Base-by-base conservation (phyloP, 352 stramenopile genomes). In the Phytophthora cryptogea region DNA sequence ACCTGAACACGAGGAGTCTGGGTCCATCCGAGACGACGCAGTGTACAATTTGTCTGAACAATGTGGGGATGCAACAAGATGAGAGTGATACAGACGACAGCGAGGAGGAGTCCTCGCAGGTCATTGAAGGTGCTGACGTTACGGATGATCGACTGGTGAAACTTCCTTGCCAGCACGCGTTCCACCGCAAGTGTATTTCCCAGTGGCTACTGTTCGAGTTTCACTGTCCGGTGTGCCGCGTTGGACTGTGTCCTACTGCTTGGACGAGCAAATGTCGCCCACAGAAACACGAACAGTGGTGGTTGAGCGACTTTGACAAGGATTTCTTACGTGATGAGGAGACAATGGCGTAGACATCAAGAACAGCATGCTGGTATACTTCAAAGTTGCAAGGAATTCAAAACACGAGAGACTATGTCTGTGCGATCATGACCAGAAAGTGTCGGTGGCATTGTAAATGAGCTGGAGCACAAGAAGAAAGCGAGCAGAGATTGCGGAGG, bases 121-220 rank as follows among this genome's bases (percentile, higher is more conserved):
- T 14, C 32, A 14, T 37, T 14, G 32, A 14, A 11, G 9, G 14
- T 11, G 14, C 10, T 14, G 32, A 14, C 32, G 32, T 14, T 10
- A 46, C 51, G 4, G 36, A 56, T 5, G 28, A 62, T 14, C 35
- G 45, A n/a, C 36, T 78, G 20, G 60, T 73, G 41, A 63, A 64
- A 44, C 67, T 89, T 27, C 76, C 73, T 17, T 89, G 80, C 57
- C 61, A 69, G 39, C 80, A 89, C 55, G 54, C 64, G 20, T 88
- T 89, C 63, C 80, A 88, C 65, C 75, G 80, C n/a, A 65, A 81
- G 33, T 89, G 80, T 63, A 59, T 89, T 20, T 86, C 80, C 37
- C 66, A 86, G 72, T 89, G 77, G 77, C 69, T 89, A 11, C 43
- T 78, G 28, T 80, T 86, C 63, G 59, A 88, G 54, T 80, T 71